Percentiles rank a stretch among this genome's conserved stretches.
phyloP scores from a whole-genome alignment of 1,139 yeast genomes.

The Sugiyamaella paludigena region DNA sequence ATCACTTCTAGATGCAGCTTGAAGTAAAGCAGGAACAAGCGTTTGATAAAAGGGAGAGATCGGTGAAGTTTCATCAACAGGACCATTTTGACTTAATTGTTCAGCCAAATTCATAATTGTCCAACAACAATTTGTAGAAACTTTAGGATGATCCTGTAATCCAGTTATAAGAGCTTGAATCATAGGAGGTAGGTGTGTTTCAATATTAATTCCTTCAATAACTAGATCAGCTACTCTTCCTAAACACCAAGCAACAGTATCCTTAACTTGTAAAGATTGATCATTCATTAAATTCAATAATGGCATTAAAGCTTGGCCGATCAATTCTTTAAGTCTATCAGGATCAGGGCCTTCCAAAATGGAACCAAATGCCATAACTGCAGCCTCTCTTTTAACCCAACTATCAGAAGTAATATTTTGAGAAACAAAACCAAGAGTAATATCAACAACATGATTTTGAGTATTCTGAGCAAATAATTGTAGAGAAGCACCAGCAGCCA shows the following conservation, averaged over 20 bases:
- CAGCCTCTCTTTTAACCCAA: conserved; percentile 95
- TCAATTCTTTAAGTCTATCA: conserved; percentile 60
- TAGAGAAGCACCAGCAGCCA: conserved; percentile 98
- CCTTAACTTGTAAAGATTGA: conserved; percentile 78
- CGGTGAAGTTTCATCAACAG: conserved; percentile 53
- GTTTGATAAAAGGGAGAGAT: conserved; percentile 71
- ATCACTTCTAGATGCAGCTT: conserved; percentile 66
- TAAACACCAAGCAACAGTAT: conserved; percentile 97
- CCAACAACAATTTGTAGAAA: conserved; percentile 96
- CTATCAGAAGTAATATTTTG: conserved; percentile 56
- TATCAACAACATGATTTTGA: conserved; percentile 79
- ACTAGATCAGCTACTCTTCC: conserved; percentile 93
- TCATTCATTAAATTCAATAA: conserved; percentile 72
- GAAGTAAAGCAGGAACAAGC: conserved; percentile 67
- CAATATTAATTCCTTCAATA: conserved; percentile 68
- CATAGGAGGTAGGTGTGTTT: conserved; percentile 63
- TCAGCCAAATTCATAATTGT: conserved; percentile 87
- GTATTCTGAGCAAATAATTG: conserved; percentile 91
- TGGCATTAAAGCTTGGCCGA: conserved; percentile 79
- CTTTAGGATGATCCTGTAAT: conserved; percentile 84
- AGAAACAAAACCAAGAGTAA: conserved; percentile 80
- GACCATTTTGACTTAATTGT: conserved; percentile 66
- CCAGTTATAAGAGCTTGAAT: conserved; percentile 74
- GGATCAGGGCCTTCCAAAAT: conserved; percentile 92
- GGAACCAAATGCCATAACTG: conserved; percentile 98